phyloP scores from a whole-genome alignment of 208 protist species.

The Naegleria gruberi region DNA sequence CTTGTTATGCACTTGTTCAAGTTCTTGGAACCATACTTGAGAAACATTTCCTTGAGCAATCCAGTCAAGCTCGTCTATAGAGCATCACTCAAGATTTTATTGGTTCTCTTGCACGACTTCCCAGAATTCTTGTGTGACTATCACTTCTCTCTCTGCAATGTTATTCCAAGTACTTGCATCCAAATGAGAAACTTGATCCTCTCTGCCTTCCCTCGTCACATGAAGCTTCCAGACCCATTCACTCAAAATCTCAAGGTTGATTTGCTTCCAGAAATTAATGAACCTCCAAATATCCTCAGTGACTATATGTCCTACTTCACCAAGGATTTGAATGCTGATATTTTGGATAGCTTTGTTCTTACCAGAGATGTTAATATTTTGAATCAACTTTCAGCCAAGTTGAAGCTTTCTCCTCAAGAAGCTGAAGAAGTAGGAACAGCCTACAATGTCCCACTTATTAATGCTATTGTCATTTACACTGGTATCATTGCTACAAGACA shows the following conservation, averaged over 20 bases:
- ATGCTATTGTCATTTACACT: conserved; percentile 92
- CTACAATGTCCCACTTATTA: conserved; percentile 84
- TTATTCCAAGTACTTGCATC: conserved; percentile 86
- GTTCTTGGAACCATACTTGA: conserved; percentile 65
- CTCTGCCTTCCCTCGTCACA: conserved; percentile 89
- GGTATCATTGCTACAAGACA: conserved; percentile 58
- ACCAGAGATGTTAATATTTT: not conserved
- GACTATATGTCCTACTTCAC: conserved; percentile 38
- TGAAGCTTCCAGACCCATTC: conserved; percentile 87
- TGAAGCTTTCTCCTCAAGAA: not conserved
- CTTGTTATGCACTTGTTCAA: conserved; percentile 60
- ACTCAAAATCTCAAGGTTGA: conserved; percentile 76
- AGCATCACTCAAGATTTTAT: conserved; percentile 56
- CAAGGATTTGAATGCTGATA: not conserved
- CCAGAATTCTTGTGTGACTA: conserved; percentile 96
- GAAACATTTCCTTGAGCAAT: conserved; percentile 47
- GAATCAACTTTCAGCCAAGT: not conserved
- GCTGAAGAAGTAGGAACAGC: conserved; percentile 11
- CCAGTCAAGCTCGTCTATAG: conserved; percentile 66
- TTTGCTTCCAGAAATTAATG: conserved; percentile 64
- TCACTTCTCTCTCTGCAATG: conserved; percentile 88
- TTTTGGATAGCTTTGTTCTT: not conserved
- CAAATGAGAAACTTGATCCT: conserved; percentile 96
- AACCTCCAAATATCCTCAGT: conserved; percentile 53
- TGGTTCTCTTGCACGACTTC: conserved; percentile 97